These are phyloP conservation scores for Bipolaris gigantea DNA, from an alignment of 2,329 filamentous ascomycete genomes.

Conservation along the genomic window DNA sequence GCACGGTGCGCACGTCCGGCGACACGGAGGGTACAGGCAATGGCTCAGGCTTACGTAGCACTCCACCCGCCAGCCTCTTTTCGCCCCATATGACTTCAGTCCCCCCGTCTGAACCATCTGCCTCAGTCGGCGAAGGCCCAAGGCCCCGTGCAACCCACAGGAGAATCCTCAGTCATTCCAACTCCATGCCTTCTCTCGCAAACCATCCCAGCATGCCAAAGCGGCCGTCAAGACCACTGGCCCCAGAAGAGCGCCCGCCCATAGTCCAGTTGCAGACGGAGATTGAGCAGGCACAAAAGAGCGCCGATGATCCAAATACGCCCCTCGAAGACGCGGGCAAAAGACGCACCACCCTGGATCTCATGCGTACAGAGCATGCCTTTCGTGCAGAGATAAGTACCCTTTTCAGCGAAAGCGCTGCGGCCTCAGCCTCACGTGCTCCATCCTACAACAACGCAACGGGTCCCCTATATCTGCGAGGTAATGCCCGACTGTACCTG, in stretches of 20 bases:
- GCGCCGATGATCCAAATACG: constrained; percentile 52
- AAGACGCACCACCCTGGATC: constrained; percentile 31
- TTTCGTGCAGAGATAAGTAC: constrained; percentile 50
- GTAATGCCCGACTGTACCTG: constrained; percentile 15
- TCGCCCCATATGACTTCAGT: constrained; percentile 26
- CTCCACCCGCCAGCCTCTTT: constrained; percentile 34
- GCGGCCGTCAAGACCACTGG: constrained; percentile 33
- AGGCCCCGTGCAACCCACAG: constrained; percentile 15
- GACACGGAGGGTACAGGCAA: constrained; percentile 14
- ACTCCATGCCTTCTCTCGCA: constrained; percentile 35
- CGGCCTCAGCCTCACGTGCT: constrained; percentile 45
- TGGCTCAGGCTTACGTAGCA: constrained; percentile 10
- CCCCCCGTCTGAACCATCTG: constrained; percentile 17
- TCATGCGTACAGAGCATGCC: constrained; percentile 41
- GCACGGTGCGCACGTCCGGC: constrained; percentile 15
- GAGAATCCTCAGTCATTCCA: constrained; percentile 29
- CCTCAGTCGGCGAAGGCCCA: constrained; percentile 8
- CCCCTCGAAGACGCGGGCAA: constrained; percentile 39
- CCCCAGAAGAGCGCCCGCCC: constrained; percentile 32
- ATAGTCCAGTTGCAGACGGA: constrained; percentile 37
- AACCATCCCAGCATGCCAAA: constrained; percentile 29
- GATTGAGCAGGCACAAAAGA: constrained; percentile 52
- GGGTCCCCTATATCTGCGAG: constrained; percentile 40
- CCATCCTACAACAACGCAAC: constrained; percentile 47
- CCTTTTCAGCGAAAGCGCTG: constrained; percentile 48